Evolutionary conservation across 192 early-diverging fungal species (phyloP), one percentile per base, ranked within the genome.

Genomic region (Pilaira anomala): DNA sequence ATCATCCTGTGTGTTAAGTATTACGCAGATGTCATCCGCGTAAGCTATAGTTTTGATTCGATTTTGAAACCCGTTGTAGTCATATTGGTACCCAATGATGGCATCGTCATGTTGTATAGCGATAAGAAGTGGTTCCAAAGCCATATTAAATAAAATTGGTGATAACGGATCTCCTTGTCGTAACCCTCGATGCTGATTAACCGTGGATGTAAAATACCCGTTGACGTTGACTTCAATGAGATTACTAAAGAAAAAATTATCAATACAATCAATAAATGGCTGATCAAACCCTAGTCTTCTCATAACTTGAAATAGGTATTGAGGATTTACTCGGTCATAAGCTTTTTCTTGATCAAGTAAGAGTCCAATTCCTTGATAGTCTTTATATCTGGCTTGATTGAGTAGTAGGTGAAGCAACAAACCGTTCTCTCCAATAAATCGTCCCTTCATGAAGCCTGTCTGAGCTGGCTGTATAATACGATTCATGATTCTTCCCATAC

Each of bases 291-390:
- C 19, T 41, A 50, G 42, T 3, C 6, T 45, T 22, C 29, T 24
- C 0, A 62, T 45, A 11, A 68, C 50, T 3, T 12, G 4, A 7
- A 13, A 26, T 0, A 68, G 41, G 18, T 62, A 68, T 2, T 18
- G 25, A 26, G 13, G 53, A 24, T 68, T 22, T 0, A 62, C 66
- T 55, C 50, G n/a, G n/a, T n/a, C n/a, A n/a, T n/a, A n/a, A n/a
- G n/a, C n/a, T n/a, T n/a, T n/a, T n/a, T n/a, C n/a, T 48, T 68
- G 66, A 19, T 68, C 66, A 24, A 68, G 16, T 3, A 4, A 14
- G 26, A 57, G 21, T 54, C 51, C 52, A 12, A 63, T 48, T 2
- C 28, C 45, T 9, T 28, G 14, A 29, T 49, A 48, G 19, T 67
- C 60, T 33, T 52, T n/a, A n/a, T n/a, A n/a, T n/a, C n/a, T n/a